A percentile compares a stretch with the other conserved stretches of the same genome.
These are phyloP conservation scores for Dryas drummondii DNA, from an alignment of 306 rosid species.

Conservation along the genomic window DNA sequence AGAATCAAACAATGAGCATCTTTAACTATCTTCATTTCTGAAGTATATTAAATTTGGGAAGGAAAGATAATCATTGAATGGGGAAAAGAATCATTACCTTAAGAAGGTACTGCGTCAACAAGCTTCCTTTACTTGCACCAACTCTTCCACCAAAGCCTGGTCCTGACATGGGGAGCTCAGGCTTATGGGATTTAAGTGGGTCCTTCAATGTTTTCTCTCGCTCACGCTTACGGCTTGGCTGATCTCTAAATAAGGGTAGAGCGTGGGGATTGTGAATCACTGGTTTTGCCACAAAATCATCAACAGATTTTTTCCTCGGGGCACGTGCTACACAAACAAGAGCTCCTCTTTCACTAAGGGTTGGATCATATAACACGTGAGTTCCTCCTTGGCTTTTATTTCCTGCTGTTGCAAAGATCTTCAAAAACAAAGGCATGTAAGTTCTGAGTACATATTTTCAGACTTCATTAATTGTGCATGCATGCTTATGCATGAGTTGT, in stretches of 20 bases:
- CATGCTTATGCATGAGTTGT: not conserved
- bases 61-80: not conserved
- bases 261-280: conserved; percentile 93
- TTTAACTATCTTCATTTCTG: not conserved
- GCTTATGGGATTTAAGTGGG: conserved; percentile 92
- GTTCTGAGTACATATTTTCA: not conserved
- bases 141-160: conserved; percentile 98
- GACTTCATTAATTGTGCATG: not conserved
- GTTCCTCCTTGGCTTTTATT: conserved; percentile 95
- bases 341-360: conserved; percentile 90
- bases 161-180: conserved; percentile 90
- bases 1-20: conserved; percentile 4
- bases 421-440: conserved; percentile 10
- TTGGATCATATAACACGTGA: conserved; percentile 80
- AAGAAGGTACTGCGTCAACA: conserved; percentile 89
- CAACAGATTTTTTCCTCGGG: conserved; percentile 83
- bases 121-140: conserved; percentile 88
- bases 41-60: not conserved
- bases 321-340: conserved; percentile 97
- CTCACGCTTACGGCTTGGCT: conserved; percentile 90
- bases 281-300: conserved; percentile 87
- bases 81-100: conserved; percentile 46
- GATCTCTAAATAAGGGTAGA: conserved; percentile 88
- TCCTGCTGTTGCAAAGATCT: conserved; percentile 89
- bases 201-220: conserved; percentile 85